Conservation (phyloP, 805 yeast genomes). For the Metschnikowia proteae region DNA sequence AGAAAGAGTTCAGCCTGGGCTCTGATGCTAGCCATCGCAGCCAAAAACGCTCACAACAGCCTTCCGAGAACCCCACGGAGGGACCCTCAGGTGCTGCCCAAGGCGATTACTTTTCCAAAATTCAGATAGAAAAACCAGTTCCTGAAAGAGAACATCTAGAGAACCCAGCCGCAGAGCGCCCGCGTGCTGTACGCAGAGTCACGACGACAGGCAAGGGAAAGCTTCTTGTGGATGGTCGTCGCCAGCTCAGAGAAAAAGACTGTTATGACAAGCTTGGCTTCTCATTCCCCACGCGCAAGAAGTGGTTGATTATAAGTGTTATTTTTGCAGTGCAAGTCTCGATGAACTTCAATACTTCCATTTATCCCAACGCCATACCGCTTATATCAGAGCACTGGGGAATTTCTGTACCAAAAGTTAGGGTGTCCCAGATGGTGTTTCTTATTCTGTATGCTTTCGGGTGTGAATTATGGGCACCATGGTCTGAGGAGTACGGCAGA, state of each 20-base stretch:
- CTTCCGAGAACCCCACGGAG: background rate
- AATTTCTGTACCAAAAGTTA: conserved; percentile 22
- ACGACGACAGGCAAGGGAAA: conserved; percentile 18
- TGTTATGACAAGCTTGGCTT: conserved; percentile 36
- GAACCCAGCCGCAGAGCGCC: background rate
- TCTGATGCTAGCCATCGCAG: background rate
- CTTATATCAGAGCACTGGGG: conserved; percentile 22
- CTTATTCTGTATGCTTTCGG: conserved; percentile 31
- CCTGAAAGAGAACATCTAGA: conserved; percentile 4
- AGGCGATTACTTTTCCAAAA: conserved; percentile 1
- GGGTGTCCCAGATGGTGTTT: conserved; percentile 29
- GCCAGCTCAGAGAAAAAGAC: conserved; percentile 30
- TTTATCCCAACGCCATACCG: conserved; percentile 26
- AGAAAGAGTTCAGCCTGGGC: background rate
- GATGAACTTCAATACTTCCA: conserved; percentile 40
- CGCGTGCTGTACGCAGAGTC: conserved; percentile 7
- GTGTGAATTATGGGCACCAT: conserved; percentile 35
- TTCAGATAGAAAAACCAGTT: conserved; percentile 2
- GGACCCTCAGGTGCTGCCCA: background rate
- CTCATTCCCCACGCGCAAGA: conserved; percentile 26
- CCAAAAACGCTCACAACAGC: background rate
- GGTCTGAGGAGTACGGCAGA: conserved; percentile 34
- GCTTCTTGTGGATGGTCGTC: conserved; percentile 23
- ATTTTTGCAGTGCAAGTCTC: conserved; percentile 37
- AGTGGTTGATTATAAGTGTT: conserved; percentile 36